Conservation (phyloP, 768 basidiomycete genomes). For the Mycena alexandri region DNA sequence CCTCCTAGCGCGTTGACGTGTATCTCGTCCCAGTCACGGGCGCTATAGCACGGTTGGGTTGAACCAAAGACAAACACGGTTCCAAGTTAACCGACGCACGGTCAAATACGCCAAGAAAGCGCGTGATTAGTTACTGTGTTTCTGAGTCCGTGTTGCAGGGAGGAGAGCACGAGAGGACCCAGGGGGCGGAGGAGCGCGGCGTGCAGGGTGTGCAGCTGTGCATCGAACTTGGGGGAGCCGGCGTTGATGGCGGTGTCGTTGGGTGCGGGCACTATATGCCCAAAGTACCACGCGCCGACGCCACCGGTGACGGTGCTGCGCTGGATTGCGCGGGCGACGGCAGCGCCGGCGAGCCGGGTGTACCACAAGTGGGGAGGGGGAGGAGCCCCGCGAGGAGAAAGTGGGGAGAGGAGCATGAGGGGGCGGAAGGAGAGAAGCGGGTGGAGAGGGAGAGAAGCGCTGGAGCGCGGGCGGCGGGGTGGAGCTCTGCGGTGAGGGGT, state of each 20-base stretch:
- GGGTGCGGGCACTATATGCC: conserved; percentile 24
- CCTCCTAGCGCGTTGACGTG: too few relatives aligned
- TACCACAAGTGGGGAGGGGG: conserved; percentile 86
- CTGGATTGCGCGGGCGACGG: conserved; percentile 82
- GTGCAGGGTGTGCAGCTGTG: conserved; percentile 69
- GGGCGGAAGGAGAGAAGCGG: conserved; percentile 70
- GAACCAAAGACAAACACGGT: too few relatives aligned
- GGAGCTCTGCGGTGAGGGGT: conserved; percentile 73
- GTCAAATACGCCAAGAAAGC: too few relatives aligned
- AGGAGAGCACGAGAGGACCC: conserved; percentile 82
- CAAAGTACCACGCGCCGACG: conserved; percentile 93
- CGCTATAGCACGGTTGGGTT: too few relatives aligned
- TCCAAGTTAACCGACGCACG: too few relatives aligned
- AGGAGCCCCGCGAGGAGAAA: conserved; percentile 78
- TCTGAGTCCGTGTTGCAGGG: too few relatives aligned
- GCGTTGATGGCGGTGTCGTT: conserved; percentile 30
- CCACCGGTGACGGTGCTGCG: conserved; percentile 85
- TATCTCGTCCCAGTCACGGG: too few relatives aligned
- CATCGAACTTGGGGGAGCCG: conserved; percentile 69
- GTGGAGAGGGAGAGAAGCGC: conserved; percentile 75
- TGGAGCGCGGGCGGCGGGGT: conserved; percentile 75
- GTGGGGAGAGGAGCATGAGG: conserved; percentile 80
- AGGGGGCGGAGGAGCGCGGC: conserved; percentile 84
- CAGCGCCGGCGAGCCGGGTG: conserved; percentile 77
- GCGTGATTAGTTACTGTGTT: too few relatives aligned